These are phyloP conservation scores for Kwoniella sp. DNA, from an alignment of 768 basidiomycete species.

Conservation along the genomic window DNA sequence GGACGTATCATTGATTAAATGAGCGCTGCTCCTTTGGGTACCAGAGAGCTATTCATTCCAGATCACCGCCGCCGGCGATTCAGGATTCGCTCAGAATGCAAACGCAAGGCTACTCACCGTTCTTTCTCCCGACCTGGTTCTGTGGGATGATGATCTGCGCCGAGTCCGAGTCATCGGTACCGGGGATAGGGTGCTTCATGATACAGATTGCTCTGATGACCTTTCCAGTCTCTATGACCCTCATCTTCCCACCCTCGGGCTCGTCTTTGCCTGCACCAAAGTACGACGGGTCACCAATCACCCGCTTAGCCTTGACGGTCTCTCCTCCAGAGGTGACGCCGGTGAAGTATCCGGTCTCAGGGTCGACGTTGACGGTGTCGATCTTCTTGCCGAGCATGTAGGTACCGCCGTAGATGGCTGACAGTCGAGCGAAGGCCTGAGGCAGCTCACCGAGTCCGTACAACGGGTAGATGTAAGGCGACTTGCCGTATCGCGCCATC, in stretches of 20 bases:
- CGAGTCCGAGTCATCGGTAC: conserved; percentile 92
- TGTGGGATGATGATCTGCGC: conserved; percentile 98
- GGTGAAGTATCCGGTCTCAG: conserved; percentile 77
- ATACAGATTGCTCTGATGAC: conserved; percentile 97
- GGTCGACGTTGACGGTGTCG: conserved; percentile 83
- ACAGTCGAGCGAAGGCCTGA: conserved; percentile 95
- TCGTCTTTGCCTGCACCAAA: conserved; percentile 74
- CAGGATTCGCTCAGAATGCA: conserved; percentile 9
- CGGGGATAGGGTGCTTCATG: conserved; percentile 96
- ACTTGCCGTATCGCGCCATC: conserved; percentile 99
- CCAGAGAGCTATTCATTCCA: not conserved
- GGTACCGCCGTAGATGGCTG: conserved; percentile 97
- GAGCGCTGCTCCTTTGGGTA: not conserved
- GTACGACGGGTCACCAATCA: conserved; percentile 97
- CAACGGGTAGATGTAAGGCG: conserved; percentile 98
- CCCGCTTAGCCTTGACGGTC: conserved; percentile 94
- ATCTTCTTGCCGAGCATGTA: conserved; percentile 99
- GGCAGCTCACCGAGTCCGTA: conserved; percentile 99
- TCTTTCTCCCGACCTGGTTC: conserved; percentile 89
- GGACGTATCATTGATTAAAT: conserved; percentile 5
- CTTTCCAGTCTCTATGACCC: conserved; percentile 88
- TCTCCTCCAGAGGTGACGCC: conserved; percentile 88
- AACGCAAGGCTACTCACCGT: conserved; percentile 65
- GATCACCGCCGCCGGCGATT: not conserved
- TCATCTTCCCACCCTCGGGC: conserved; percentile 72